Evolutionary conservation across 2,329 filamentous ascomycete genomes (phyloP).

Genomic region (Paracoccidioides brasiliensis): DNA sequence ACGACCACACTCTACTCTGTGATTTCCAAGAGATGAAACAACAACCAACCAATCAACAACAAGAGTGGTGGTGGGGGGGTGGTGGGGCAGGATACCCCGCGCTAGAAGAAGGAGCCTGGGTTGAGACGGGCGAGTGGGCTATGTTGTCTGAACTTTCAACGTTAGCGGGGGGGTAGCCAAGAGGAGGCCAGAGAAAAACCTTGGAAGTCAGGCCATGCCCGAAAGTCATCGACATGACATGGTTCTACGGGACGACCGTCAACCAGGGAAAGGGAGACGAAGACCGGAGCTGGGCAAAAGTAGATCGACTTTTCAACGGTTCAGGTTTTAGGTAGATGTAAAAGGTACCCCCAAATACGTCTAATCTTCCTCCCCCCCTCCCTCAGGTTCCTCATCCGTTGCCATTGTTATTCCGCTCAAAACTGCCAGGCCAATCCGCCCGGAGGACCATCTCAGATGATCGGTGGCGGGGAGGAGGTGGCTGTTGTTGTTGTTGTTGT

Average conservation of each 20-base stretch:
- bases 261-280: too few species aligned
- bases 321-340: too few species aligned
- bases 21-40: not conserved
- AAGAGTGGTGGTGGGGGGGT: not conserved
- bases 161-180: not conserved
- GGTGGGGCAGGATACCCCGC: not conserved
- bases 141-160: not conserved
- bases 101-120: not conserved
- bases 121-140: not conserved
- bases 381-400: not conserved
- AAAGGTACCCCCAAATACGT: too few species aligned
- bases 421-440: not conserved
- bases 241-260: too few species aligned
- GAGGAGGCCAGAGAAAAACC: not conserved
- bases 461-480: not conserved
- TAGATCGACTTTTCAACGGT: too few species aligned
- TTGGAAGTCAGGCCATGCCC: not conserved
- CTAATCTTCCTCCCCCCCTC: not conserved
- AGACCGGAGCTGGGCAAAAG: not conserved
- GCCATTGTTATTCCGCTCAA: not conserved
- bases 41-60: not conserved
- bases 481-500: too few species aligned
- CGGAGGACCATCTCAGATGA: not conserved
- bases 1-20: not conserved
- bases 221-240: not conserved